Evolutionary conservation across 208 protist genomes (phyloP).

Genomic region (Leishmania gerbilli): DNA sequence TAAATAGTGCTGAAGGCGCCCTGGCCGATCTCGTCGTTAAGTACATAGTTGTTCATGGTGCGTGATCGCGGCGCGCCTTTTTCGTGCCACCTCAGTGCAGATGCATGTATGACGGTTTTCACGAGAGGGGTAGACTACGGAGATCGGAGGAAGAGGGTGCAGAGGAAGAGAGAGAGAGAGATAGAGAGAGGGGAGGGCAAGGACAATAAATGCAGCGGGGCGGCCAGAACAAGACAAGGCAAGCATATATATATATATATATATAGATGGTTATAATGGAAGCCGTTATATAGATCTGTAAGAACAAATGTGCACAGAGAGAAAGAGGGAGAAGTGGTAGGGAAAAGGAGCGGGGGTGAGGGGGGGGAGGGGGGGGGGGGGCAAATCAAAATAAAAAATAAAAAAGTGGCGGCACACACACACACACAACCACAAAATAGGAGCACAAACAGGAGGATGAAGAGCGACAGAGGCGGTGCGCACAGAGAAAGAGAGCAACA

Average conservation of each 20-base stretch:
- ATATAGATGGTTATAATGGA: not conserved
- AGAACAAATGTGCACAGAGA: not conserved
- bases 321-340: not conserved
- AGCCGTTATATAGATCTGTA: not conserved
- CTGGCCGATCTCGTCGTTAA: constrained; percentile 94
- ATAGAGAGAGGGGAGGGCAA: not conserved
- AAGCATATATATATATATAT: not conserved
- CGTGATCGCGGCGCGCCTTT: not conserved
- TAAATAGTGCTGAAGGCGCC: constrained; percentile 90
- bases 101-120: not conserved
- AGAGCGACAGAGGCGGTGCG: not conserved
- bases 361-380: no score
- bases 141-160: not conserved
- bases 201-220: not conserved
- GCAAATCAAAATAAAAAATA: not conserved
- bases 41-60: constrained; percentile 95
- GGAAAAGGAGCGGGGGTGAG: no score
- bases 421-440: not conserved
- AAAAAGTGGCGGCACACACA: not conserved
- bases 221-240: not conserved
- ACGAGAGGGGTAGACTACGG: not conserved
- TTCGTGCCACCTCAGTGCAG: not conserved
- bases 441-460: not conserved
- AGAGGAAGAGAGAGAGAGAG: not conserved
- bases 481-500: not conserved